Conservation (phyloP, 306 rosid genomes). For the Cajanus cajan region DNA sequence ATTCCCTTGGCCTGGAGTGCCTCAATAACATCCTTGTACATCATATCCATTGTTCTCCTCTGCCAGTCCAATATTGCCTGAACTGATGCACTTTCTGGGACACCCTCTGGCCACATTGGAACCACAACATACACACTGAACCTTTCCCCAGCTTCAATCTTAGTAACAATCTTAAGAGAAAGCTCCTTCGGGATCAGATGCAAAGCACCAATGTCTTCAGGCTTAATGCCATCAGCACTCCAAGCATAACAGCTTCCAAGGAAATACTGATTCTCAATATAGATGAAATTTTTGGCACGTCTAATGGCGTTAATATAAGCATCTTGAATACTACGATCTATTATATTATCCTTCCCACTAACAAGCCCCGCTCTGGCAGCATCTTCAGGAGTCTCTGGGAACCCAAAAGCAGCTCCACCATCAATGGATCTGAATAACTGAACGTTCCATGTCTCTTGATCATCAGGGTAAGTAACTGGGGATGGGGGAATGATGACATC, state of each 20-base stretch:
- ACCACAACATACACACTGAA: slow-evolving; percentile 62
- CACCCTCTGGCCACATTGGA: slow-evolving; percentile 78
- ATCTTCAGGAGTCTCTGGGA: slow-evolving; percentile 67
- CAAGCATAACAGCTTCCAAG: slow-evolving; percentile 64
- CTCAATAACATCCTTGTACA: slow-evolving; percentile 58
- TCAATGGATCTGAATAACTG: slow-evolving; percentile 68
- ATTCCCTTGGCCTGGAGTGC: slow-evolving; percentile 54
- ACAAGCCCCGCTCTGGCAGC: slow-evolving; percentile 62
- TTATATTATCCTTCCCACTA: slow-evolving; percentile 66
- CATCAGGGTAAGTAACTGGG: slow-evolving; percentile 57
- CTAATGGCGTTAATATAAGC: slow-evolving; percentile 68
- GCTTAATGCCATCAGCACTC: slow-evolving; percentile 57
- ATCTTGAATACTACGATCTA: slow-evolving; percentile 66
- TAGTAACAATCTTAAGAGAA: slow-evolving; percentile 59
- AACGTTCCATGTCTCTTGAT: slow-evolving; percentile 65
- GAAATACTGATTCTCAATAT: slow-evolving; percentile 70
- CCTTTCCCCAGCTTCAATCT: slow-evolving; percentile 75
- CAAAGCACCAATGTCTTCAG: slow-evolving; percentile 62
- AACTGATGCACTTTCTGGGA: slow-evolving; percentile 61
- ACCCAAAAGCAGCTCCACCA: slow-evolving; percentile 76
- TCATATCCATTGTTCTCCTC: slow-evolving; percentile 69
- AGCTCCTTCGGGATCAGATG: slow-evolving; percentile 68
- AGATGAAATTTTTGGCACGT: slow-evolving; percentile 64
- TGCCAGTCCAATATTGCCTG: slow-evolving; percentile 80
- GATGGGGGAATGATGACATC: slow-evolving; percentile 59